phyloP scores from a whole-genome alignment of 1,284 basidiomycete genomes.

The Boletus putidus region DNA sequence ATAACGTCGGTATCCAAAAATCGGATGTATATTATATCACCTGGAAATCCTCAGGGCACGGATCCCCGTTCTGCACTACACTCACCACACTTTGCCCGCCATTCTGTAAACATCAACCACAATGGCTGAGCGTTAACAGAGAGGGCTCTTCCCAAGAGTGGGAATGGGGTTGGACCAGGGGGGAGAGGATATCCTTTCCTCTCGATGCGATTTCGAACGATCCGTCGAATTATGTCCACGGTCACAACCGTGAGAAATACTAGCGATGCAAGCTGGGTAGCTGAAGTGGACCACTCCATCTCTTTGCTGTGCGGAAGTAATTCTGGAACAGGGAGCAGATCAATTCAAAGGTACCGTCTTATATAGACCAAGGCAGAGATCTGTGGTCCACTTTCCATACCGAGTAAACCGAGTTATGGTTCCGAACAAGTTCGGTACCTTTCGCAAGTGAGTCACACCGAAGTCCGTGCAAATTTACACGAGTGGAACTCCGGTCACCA shows the following conservation, averaged over 20 bases:
- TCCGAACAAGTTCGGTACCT: too few relatives aligned
- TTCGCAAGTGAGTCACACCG: too few relatives aligned
- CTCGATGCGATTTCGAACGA: not conserved
- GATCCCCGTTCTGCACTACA: not conserved
- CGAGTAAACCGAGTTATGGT: too few relatives aligned
- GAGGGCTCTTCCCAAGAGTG: conserved; percentile 2
- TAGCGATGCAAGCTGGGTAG: too few relatives aligned
- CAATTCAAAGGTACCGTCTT: too few relatives aligned
- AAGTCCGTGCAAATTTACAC: too few relatives aligned
- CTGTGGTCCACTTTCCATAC: too few relatives aligned
- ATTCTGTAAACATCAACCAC: conserved; percentile 8
- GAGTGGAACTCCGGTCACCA: too few relatives aligned
- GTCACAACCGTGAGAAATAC: not conserved
- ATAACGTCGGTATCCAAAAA: conserved; percentile 3
- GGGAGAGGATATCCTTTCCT: not conserved
- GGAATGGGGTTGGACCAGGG: not conserved
- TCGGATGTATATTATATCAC: conserved; percentile 7
- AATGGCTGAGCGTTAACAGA: not conserved
- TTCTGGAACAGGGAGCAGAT: too few relatives aligned
- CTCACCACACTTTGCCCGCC: conserved; percentile 8
- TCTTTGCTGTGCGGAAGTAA: too few relatives aligned
- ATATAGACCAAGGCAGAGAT: too few relatives aligned
- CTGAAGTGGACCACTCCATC: too few relatives aligned
- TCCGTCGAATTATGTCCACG: not conserved
- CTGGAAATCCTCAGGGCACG: not conserved